Evolutionary conservation across 768 basidiomycete species (phyloP), one percentile per base, ranked within the genome.

Genomic region (Russula vinacea): DNA sequence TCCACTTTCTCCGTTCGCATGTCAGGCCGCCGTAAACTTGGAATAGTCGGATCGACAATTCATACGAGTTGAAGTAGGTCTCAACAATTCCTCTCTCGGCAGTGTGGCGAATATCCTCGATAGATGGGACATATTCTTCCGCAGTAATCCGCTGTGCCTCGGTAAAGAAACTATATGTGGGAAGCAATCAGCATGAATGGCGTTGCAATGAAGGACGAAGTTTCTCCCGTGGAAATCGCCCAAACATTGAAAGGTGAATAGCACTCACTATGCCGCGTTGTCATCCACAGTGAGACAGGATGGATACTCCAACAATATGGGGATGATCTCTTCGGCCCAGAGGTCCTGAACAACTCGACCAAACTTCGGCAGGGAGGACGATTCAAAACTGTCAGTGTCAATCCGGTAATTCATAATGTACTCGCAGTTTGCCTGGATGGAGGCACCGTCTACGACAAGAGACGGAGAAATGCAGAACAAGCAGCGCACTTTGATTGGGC

Each of bases 31-130:
- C 82, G 39, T 87, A 87, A 17, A 89, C 88, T 74, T 92, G 88
- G 70, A 87, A 87, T 85, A 90, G 86, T 77, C 45, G 57, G 17
- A 84, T 82, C n/a, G 68, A 69, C 16, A 40, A 33, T 29, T 16
- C 19, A 13, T 22, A 19, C 7, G 35, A 70, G 64, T 81, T 80
- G 64, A 92, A 89, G 71, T 87, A 75, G 2, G 94, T 96, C 76
- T 97, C 94, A 7, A 84, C 87, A 70, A 97, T 93, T 9, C 40
- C 24, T 78, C 92, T 94, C 60, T 85, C 84, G 67, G 91, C 82
- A 19, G 92, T 90, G 32, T 90, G 80, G 32, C 95, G 77, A 2
- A 96, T 88, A 72, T 98, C 94, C 8, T 82, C 85, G 69, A 90
- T 88, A 9, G 87, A 89, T 0, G 94, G 94, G 0, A 89, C 78